Conservation (phyloP, 352 stramenopile genomes). For the Phytophthora pinifolia region DNA sequence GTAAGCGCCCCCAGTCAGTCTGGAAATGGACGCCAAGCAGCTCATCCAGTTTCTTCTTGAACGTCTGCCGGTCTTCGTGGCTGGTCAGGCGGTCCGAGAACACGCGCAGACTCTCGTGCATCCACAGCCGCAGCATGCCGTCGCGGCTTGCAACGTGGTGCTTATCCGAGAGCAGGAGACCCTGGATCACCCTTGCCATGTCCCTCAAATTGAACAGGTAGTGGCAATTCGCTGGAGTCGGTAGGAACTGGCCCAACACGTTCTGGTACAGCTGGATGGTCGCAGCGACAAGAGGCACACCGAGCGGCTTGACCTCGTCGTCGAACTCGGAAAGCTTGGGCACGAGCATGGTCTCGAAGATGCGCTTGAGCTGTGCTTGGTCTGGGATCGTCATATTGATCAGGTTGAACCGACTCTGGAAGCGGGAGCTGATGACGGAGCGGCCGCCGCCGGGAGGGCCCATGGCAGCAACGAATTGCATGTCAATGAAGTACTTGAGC, state of each 20-base stretch:
- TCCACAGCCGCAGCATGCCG: conserved; percentile 83
- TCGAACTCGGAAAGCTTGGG: conserved; percentile 87
- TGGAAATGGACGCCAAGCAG: conserved; percentile 76
- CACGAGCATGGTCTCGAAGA: conserved; percentile 90
- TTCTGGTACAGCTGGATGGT: conserved; percentile 89
- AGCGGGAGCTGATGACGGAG: conserved; percentile 87
- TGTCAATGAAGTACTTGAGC: conserved; percentile 91
- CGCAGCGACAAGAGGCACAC: conserved; percentile 61
- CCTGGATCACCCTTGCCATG: conserved; percentile 89
- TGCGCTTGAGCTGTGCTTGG: conserved; percentile 80
- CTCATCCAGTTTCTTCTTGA: conserved; percentile 87
- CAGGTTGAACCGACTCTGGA: conserved; percentile 91
- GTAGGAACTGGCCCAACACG: conserved; percentile 85
- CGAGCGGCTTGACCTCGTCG: conserved; percentile 87
- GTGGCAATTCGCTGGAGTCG: conserved; percentile 88
- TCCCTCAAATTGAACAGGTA: conserved; percentile 91
- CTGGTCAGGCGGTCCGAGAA: conserved; percentile 92
- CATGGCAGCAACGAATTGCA: conserved; percentile 91
- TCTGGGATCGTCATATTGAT: conserved; percentile 91
- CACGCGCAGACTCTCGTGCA: conserved; percentile 89
- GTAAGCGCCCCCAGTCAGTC: conserved; percentile 69
- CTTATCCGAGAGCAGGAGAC: conserved; percentile 75
- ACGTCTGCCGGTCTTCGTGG: conserved; percentile 84
- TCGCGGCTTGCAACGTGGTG: conserved; percentile 71
- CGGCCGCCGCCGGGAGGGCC: conserved; percentile 82